Base-by-base conservation (phyloP, 2,329 filamentous ascomycete species). In the Eurotiales sp. region DNA sequence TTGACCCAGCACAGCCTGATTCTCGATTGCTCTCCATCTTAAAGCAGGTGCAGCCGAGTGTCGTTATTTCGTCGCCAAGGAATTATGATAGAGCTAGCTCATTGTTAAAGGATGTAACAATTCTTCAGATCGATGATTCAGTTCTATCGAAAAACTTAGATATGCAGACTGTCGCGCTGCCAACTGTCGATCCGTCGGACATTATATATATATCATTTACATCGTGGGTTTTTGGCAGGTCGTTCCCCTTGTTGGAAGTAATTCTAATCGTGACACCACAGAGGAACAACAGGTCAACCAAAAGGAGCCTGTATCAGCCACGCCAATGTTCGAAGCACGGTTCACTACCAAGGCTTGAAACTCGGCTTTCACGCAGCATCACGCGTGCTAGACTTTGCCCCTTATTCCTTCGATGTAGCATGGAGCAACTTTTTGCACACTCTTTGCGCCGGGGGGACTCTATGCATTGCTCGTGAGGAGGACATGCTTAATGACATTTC, bases 331-430 rank as follows among this genome's bases (percentile, higher is more conserved):
- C 22, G 40, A 2, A 52, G 41, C 29, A 43, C 46, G n/a, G 40
- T 50, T 12, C 5, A 43, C 8, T 43, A 50, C 46, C 46, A 50
- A 14, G 37, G 40, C 3, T 19, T 25, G n/a, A 25, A 42, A 43
- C 29, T 50, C 4, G 46, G 46, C 10, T 50, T 50, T 27, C 25
- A 50, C 21, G 21, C 15, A 6, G 27, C 8, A 10, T 50, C 46
- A 3, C 34, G 46, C 22, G 46, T 50, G 7, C 43, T 50, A 17
- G 46, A 50, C 27, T 50, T 50, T 50, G 46, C 46, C 5, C 40
- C 46, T 39, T 50, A 50, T 14, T 50, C 46, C 21, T 50, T 50
- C 8, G 46, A 50, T 43, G 46, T 50, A 17, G 46, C 46, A 42
- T 50, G 46, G 46, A 43, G 40, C 14, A 50, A 50, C 17, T 32